Evolutionary conservation across 2,329 filamentous ascomycete genomes (phyloP), one percentile per base, ranked within the genome.

Genomic region (Microthyrium microscopicum): DNA sequence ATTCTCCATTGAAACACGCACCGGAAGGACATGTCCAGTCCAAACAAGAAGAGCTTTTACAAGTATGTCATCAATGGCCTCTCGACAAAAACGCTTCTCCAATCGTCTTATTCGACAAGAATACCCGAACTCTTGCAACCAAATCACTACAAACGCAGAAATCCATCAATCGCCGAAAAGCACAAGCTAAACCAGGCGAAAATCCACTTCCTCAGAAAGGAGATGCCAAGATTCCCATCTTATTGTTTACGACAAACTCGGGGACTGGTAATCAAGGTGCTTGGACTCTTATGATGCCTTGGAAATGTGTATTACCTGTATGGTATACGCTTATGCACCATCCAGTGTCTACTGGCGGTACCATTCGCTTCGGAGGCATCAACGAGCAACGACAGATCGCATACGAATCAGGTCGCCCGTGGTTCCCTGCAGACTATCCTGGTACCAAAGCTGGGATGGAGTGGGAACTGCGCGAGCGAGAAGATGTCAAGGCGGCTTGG

Each of bases 241-340:
- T 87, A 2, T 56, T 91, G 5, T 62, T 82, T 4, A 64, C 75
- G 21, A 71, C 69, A 8, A 66, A 71, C 8, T 45, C 51, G 1
- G 55, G 56, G 24, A 58, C 53, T 8, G 66, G 65, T 29, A 58
- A 62, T 2, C 73, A 77, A 30, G 77, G 77, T 0, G 74, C 66
- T 0, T 95, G 84, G 83, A 89, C 76, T 0, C 51, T 95, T 2
- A 62, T 95, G 17, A 66, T 89, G 3, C 89, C 89, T 0, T 94
- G 87, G 83, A 84, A 81, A 49, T 93, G 81, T 45, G 77, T 95
- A 22, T 62, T 73, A 22, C 72, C 82, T 0, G 63, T 94, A 20
- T 98, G 89, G 89, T 77, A 87, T 45, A 74, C 72, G 29, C 57
- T 95, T 11, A 77, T 92, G 56, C 83, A 83, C 48, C 83, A 76